A percentile compares a stretch with the other conserved stretches of the same genome.
phyloP scores from a whole-genome alignment of 2,329 filamentous ascomycete genomes.

The Teratosphaeria nubilosa region DNA sequence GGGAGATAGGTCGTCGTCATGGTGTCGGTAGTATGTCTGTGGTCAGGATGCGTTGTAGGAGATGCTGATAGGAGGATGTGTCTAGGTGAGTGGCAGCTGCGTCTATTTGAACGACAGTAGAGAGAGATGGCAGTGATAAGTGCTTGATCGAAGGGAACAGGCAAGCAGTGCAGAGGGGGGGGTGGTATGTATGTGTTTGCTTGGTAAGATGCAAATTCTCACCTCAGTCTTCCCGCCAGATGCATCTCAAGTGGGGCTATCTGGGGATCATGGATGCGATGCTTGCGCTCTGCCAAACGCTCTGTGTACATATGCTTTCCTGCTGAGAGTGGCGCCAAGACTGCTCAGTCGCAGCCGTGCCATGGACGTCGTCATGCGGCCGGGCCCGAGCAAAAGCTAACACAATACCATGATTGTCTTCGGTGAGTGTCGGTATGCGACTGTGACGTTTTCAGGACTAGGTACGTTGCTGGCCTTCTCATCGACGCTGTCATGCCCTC shows the following conservation, averaged over 20 bases:
- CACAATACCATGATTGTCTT: not conserved
- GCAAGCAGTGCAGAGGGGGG: not conserved
- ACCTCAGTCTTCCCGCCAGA: not conserved
- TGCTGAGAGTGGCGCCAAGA: not conserved
- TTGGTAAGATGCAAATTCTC: not conserved
- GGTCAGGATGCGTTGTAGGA: not conserved
- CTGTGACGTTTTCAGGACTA: not conserved
- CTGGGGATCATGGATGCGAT: not conserved
- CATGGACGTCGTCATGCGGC: not conserved
- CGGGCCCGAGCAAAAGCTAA: conserved; percentile 2
- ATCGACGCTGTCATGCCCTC: not conserved
- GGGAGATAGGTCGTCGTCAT: conserved; percentile 60
- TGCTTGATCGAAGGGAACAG: not conserved
- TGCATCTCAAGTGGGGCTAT: not conserved
- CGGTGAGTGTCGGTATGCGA: not conserved
- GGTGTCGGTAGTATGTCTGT: not conserved
- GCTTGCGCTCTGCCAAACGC: not conserved
- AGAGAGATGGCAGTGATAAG: not conserved
- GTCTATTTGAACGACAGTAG: not conserved
- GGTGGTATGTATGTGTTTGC: not conserved
- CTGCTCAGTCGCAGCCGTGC: not conserved
- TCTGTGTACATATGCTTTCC: not conserved
- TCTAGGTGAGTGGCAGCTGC: not conserved
- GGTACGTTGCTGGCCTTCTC: not conserved
- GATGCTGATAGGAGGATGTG: not conserved